Conservation (phyloP, 2,329 filamentous ascomycete genomes). For the Emergomyces africanus region DNA sequence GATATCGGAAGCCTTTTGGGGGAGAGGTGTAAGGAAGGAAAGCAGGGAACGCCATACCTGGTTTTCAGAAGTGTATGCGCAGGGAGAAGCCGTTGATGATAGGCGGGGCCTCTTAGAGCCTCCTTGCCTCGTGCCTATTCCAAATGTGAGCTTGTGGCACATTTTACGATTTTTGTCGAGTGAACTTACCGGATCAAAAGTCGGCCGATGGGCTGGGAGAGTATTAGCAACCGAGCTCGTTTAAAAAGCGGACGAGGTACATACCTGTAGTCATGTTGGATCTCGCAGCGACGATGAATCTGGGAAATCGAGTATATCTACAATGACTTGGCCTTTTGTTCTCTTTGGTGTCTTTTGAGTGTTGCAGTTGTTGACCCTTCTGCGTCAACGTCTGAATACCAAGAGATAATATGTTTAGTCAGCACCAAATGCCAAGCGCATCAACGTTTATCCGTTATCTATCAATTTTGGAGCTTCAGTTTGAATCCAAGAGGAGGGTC, state of each 20-base stretch:
- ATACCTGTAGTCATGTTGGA: constrained; percentile 32
- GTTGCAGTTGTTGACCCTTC: too few relatives aligned
- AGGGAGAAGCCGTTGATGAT: constrained; percentile 89
- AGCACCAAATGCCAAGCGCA: not conserved
- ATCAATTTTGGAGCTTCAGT: not conserved
- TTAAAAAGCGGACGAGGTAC: not conserved
- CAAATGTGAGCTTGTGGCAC: constrained; percentile 18
- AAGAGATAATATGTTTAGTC: not conserved
- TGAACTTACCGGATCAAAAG: constrained; percentile 70
- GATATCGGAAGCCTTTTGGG: not conserved
- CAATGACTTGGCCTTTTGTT: too few relatives aligned
- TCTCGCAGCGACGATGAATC: not conserved
- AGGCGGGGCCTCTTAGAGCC: constrained; percentile 80
- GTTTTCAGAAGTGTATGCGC: constrained; percentile 90
- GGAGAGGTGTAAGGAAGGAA: not conserved
- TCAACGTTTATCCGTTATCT: not conserved
- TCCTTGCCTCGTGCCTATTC: constrained; percentile 83
- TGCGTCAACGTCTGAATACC: not conserved
- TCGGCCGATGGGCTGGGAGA: constrained; percentile 59
- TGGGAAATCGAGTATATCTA: not conserved
- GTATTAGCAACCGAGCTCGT: constrained; percentile 12
- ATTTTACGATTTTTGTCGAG: not conserved
- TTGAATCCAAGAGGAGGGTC: not conserved
- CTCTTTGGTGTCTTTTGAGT: not conserved
- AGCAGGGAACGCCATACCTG: constrained; percentile 37